These are phyloP conservation scores for Kodamaea derodonti DNA, from an alignment of 1,139 yeast species.

Conservation along the genomic window DNA sequence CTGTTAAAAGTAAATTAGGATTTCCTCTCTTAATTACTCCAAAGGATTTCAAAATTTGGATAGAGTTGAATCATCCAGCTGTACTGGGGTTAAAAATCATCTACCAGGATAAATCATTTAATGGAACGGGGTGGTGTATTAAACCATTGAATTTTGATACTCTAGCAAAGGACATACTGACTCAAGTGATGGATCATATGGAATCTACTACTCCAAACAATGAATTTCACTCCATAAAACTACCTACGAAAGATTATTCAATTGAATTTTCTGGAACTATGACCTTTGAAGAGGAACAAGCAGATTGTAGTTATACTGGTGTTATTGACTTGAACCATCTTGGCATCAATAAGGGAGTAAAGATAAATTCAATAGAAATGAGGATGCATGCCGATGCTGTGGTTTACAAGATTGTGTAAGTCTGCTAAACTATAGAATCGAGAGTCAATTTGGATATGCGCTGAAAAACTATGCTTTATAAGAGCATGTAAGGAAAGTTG, in stretches of 20 bases:
- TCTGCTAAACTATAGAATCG: no score
- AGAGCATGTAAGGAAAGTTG: no score
- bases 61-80: constrained; percentile 27
- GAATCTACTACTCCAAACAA: constrained; percentile 7
- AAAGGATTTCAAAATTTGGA: constrained; percentile 22
- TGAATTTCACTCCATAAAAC: constrained; percentile 16
- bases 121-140: constrained; percentile 21
- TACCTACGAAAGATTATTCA: constrained; percentile 18
- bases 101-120: constrained; percentile 3
- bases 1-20: constrained; percentile 24
- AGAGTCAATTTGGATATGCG: no score
- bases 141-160: constrained; percentile 24
- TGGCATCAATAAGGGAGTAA: constrained; percentile 30
- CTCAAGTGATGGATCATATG: constrained; percentile 3
- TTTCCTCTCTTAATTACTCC: constrained; percentile 22
- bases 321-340: constrained; percentile 32
- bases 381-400: background rate
- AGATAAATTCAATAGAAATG: constrained; percentile 12
- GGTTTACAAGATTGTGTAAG: constrained; percentile 1
- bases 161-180: constrained; percentile 4
- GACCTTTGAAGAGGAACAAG: constrained; percentile 15
- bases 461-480: no score
- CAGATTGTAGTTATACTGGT: constrained; percentile 25
- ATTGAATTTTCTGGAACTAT: constrained; percentile 22
- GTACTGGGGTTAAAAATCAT: constrained; percentile 27